Conservation (phyloP, 345 rosid species). For the Eucalyptus cloeziana region DNA sequence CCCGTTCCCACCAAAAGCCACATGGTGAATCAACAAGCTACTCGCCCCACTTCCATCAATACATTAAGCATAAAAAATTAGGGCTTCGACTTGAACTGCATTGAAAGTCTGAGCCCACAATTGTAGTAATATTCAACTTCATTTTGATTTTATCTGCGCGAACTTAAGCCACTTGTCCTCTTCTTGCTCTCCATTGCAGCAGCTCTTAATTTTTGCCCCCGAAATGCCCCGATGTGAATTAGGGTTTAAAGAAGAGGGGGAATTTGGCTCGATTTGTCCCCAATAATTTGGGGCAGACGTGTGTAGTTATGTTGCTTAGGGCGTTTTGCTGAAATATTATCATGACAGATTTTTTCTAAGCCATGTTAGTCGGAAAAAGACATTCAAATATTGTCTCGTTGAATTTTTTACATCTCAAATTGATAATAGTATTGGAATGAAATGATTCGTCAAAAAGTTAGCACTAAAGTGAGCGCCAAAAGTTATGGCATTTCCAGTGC, state of each 20-base stretch:
- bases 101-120: neutral
- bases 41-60: too few relatives aligned
- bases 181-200: neutral
- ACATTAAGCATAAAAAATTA: too few relatives aligned
- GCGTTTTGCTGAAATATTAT: too few relatives aligned
- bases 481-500: neutral
- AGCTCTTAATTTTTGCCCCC: neutral
- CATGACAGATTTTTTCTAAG: too few relatives aligned
- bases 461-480: fast-evolving
- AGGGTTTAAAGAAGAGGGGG: too few relatives aligned
- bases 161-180: neutral
- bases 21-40: too few relatives aligned
- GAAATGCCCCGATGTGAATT: too few relatives aligned
- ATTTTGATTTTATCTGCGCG: neutral
- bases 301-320: too few relatives aligned
- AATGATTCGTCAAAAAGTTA: neutral
- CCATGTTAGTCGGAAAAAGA: neutral
- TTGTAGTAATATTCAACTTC: too few relatives aligned
- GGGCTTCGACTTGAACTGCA: neutral
- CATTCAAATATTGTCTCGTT: fast-evolving
- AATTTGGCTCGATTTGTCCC: too few relatives aligned
- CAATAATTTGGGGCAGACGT: too few relatives aligned
- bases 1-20: too few relatives aligned
- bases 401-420: neutral
- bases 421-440: fast-evolving